Evolutionary conservation across 208 protist species (phyloP).

Genomic region (Trypanosoma melophagium): DNA sequence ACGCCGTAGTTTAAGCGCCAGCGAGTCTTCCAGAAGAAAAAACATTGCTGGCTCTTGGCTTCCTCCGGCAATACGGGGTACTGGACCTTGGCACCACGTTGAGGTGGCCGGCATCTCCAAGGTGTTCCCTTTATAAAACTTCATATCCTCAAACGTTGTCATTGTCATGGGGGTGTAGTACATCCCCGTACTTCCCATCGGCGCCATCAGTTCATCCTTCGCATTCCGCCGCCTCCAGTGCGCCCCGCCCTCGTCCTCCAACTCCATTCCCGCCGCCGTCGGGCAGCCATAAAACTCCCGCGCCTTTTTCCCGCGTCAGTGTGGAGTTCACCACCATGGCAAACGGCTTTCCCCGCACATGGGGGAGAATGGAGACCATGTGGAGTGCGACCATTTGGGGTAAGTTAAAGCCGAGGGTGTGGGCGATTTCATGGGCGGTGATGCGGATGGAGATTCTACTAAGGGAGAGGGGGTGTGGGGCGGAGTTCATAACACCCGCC

Average conservation of each 20-base stretch:
- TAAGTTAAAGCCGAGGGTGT: slow-evolving; percentile 36
- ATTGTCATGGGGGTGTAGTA: slow-evolving; percentile 83
- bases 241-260: slow-evolving; percentile 73
- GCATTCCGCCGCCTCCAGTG: slow-evolving; percentile 90
- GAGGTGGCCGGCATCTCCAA: too few relatives aligned
- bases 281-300: slow-evolving; percentile 70
- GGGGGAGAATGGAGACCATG: not conserved
- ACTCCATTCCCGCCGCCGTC: slow-evolving; percentile 48
- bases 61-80: too few relatives aligned
- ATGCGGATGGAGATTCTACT: slow-evolving; percentile 16
- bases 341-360: not conserved
- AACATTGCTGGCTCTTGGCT: too few relatives aligned
- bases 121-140: slow-evolving; percentile 85
- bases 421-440: slow-evolving; percentile 39
- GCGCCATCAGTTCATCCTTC: slow-evolving; percentile 80
- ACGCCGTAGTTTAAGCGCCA: too few relatives aligned
- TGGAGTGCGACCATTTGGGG: not conserved
- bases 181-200: too few relatives aligned
- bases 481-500: slow-evolving; percentile 27
- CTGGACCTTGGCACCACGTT: too few relatives aligned
- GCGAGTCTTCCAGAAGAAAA: too few relatives aligned
- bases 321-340: slow-evolving; percentile 11
- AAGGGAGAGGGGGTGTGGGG: slow-evolving; percentile 6
- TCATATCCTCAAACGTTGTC: slow-evolving; percentile 72
- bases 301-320: slow-evolving; percentile 34